A percentile compares a stretch with the other conserved stretches of the same genome.
These are phyloP conservation scores for Hordeum pubiflorum DNA, from an alignment of 202 grass and related monocot genomes.

Conservation along the genomic window DNA sequence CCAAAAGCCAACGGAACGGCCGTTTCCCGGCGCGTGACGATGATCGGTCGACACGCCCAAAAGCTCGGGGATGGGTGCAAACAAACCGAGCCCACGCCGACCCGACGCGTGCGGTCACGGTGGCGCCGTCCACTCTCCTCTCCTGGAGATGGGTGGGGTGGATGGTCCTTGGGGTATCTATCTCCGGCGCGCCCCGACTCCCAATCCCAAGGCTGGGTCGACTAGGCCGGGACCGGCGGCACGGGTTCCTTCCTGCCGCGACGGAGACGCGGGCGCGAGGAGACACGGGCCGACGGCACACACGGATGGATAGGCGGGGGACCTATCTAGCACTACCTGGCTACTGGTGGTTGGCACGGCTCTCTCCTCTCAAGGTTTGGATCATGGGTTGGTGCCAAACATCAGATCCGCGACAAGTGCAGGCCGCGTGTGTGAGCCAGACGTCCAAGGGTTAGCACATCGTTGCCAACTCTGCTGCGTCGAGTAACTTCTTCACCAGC, in stretches of 20 bases:
- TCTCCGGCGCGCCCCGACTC: background rate
- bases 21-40: background rate
- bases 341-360: background rate
- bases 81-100: no score
- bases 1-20: background rate
- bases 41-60: background rate
- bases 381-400: background rate
- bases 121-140: background rate
- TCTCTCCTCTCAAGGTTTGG: background rate
- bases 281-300: background rate
- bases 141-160: background rate
- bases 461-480: background rate
- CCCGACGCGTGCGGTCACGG: background rate
- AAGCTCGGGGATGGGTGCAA: background rate
- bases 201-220: background rate
- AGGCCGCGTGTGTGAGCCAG: background rate
- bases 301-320: background rate
- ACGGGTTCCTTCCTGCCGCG: background rate
- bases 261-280: background rate
- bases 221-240: background rate
- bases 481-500: no score
- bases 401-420: background rate
- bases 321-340: background rate
- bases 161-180: background rate
- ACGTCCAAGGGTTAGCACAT: background rate